Base-by-base conservation (phyloP, 148 eudicot species). In the Fagopyrum esculentum region DNA sequence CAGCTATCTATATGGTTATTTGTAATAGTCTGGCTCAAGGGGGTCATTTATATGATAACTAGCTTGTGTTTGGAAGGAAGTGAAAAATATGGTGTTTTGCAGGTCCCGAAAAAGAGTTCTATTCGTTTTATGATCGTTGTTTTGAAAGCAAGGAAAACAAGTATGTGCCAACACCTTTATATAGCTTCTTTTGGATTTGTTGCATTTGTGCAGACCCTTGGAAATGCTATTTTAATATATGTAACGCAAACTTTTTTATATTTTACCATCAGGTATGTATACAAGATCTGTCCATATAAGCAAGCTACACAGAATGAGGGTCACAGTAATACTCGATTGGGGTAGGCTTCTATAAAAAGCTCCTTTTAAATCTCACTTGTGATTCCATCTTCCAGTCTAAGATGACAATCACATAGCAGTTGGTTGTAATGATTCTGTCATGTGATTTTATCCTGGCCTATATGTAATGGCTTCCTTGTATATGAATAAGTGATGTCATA, bases 91-190 rank as follows among this genome's bases (percentile, higher is more conserved):
- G 46, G 22, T 54, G 54, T 77, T 85, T 77, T 86, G 68, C 90
- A 95, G 99, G 99, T 55, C 92, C 90, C 8, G 97, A 90, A 74
- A 90, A 89, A 87, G 92, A 92, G 81, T 95, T 95, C 78, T 92
- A 89, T 79, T 90, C 96, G 78, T 89, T 95, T 73, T 88, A 92
- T 81, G 89, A 86, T 71, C 95, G 84, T 75, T 95, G 99, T 81
- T 89, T 92, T 50, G 97, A 95, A 76, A 87, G 78, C 89, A 92
- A 90, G 88, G 86, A 92, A 78, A 92, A 88, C 87, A 92, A 92
- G 99, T 95, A 85, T 66, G 46, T 46, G 43, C 47, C 71, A 12
- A 22, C 6, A 35, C 47, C 45, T 66, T 66, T 45, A 5, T 66
- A 8, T 66, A 17, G 15, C n/a, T 66, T 66, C 71, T 66, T 40